Conservation (phyloP, 164 flowering plant genomes). For the Houttuynia cordata region DNA sequence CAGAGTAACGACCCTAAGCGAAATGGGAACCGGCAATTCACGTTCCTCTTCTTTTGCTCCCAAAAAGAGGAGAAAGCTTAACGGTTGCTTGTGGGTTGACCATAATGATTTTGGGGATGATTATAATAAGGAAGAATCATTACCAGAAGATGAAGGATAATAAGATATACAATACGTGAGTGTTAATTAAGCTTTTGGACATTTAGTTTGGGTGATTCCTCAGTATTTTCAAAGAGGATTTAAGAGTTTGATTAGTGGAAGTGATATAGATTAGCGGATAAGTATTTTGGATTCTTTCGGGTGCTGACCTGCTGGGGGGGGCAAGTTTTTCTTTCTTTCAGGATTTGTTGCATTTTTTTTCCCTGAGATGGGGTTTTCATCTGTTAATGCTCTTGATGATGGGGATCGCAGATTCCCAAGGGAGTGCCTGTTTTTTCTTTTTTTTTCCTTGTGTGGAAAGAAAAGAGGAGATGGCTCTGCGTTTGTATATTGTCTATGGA, state of each 20-base stretch:
- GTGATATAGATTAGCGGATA: constrained; percentile 13
- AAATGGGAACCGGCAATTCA: constrained; percentile 17
- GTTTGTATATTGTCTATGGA: constrained; percentile 25
- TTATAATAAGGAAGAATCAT: constrained; percentile 3
- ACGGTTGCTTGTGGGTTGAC: constrained; percentile 39
- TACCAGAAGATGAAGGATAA: constrained; percentile 4
- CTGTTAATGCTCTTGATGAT: constrained; percentile 20
- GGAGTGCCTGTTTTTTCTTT: constrained; percentile 33
- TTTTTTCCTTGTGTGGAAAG: constrained; percentile 11
- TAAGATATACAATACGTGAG: not conserved
- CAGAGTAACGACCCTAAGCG: constrained; percentile 34
- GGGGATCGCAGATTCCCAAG: constrained; percentile 74
- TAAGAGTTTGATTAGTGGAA: constrained; percentile 20
- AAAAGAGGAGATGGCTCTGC: constrained; percentile 7
- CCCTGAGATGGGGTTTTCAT: constrained; percentile 22
- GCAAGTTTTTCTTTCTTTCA: constrained; percentile 6
- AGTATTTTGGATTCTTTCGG: constrained; percentile 4
- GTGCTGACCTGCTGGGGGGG: constrained; percentile 17
- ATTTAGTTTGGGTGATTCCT: constrained; percentile 24
- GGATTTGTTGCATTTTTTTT: not conserved
- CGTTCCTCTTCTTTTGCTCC: constrained; percentile 37
- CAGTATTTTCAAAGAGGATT: constrained; percentile 29
- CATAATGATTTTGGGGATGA: constrained; percentile 29
- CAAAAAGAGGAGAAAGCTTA: constrained; percentile 62
- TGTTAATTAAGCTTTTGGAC: too few species aligned